Evolutionary conservation across 148 eudicot genomes (phyloP), one percentile per base, ranked within the genome.

Genomic region (Vaccinium darrowii): DNA sequence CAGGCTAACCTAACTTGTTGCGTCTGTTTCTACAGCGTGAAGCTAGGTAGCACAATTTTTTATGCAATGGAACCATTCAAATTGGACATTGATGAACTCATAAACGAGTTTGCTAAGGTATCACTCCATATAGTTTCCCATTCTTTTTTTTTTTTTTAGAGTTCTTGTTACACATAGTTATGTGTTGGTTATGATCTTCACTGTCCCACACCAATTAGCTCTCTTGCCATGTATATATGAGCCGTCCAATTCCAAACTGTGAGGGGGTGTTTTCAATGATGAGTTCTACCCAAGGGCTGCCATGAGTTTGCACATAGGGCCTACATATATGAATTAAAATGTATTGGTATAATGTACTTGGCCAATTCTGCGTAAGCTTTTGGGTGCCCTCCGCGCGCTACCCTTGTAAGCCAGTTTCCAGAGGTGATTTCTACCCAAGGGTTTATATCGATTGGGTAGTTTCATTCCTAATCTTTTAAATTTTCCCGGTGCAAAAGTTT

Each of bases 31-130:
- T 52, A 15, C 52, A 56, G n/a, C 36, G 0, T 47, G 53, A 53
- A 19, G 56, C 53, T 53, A 16, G 52, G 19, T 16, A 21, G 83
- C 50, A 54, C 2, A 49, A 72, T 65, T 30, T 72, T 47, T 63
- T 11, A 57, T 78, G 7, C 84, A 30, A 87, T 93, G 94, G 94
- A 87, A 47, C 88, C 87, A 13, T 94, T 93, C 89, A 93, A 89
- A 82, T 89, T 88, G 23, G 98, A 95, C 89, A 90, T 95, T 81
- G 95, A 95, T 82, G 96, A 95, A 78, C 96, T 95, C 79, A 90
- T 95, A 82, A 84, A 78, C 57, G 96, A 91, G 30, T 95, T 94
- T 69, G 88, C 87, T 1, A 85, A 76, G 80, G 80, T 76, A 76
- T 76, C 23, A 50, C 7, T 11, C 0, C 13, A 5, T 30, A 10